These are phyloP conservation scores for Uromyces viciae-fabae DNA, from an alignment of 1,284 basidiomycete species.

Conservation along the genomic window DNA sequence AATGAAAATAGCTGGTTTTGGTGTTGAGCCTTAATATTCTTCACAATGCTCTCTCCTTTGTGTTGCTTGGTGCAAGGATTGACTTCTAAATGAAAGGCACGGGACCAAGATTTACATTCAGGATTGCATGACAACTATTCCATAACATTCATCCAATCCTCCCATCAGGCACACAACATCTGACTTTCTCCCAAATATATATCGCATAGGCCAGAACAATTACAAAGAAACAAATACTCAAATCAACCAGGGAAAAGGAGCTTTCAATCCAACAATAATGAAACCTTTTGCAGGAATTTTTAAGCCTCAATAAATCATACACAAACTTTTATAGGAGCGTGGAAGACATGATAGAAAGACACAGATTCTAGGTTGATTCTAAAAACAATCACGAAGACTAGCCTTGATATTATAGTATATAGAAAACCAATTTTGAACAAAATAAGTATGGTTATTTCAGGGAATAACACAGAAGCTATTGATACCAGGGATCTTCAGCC, in stretches of 20 bases:
- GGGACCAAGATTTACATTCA: background rate
- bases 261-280: background rate
- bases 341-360: background rate
- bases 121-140: background rate
- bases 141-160: background rate
- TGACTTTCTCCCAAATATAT: slow-evolving; percentile 9
- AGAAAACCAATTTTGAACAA: background rate
- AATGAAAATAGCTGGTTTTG: too few species aligned
- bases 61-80: background rate
- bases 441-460: slow-evolving; percentile 5
- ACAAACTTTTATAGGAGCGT: background rate
- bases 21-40: too few species aligned
- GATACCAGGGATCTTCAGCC: background rate
- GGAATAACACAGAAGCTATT: background rate
- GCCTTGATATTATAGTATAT: background rate
- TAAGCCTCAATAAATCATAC: background rate
- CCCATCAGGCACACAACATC: background rate
- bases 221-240: background rate
- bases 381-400: background rate
- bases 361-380: background rate
- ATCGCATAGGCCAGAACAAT: background rate
- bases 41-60: background rate
- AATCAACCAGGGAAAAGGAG: background rate
- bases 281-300: background rate
- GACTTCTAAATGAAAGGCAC: background rate